phyloP scores from a whole-genome alignment of 1,284 basidiomycete species.

The Heterobasidion irregulare region DNA sequence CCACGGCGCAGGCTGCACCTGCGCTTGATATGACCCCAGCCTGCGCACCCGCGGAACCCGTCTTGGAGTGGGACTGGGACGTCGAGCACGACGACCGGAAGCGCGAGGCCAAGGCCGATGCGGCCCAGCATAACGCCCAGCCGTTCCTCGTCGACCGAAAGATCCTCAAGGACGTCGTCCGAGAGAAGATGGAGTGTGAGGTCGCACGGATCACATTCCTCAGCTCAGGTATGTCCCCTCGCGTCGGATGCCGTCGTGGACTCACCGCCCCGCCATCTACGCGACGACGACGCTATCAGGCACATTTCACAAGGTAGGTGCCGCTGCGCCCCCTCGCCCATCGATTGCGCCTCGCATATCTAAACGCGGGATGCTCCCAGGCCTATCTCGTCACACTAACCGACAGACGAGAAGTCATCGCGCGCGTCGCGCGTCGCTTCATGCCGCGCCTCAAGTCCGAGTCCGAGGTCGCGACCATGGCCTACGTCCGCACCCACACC shows the following conservation, averaged over 20 bases:
- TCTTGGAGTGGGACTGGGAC: slow-evolving; percentile 58
- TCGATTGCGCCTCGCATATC: not conserved
- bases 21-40: not conserved
- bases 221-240: slow-evolving; percentile 50
- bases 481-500: slow-evolving; percentile 61
- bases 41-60: not conserved
- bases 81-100: slow-evolving; percentile 56
- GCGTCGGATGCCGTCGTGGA: slow-evolving; percentile 27
- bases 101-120: slow-evolving; percentile 52
- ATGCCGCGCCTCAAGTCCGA: slow-evolving; percentile 79
- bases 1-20: not conserved
- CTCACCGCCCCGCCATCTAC: not conserved
- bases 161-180: slow-evolving; percentile 65
- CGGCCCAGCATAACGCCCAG: slow-evolving; percentile 43
- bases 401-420: slow-evolving; percentile 54
- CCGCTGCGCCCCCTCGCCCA: not conserved
- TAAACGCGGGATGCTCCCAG: slow-evolving; percentile 24
- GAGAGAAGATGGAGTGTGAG: slow-evolving; percentile 54
- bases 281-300: not conserved
- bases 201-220: slow-evolving; percentile 66
- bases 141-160: slow-evolving; percentile 68
- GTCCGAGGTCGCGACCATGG: slow-evolving; percentile 76
- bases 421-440: slow-evolving; percentile 70
- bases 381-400: slow-evolving; percentile 68
- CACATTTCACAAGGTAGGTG: slow-evolving; percentile 65